These are phyloP conservation scores for Anaeromyces robustus DNA, from an alignment of 192 early-diverging fungal genomes.

Conservation along the genomic window DNA sequence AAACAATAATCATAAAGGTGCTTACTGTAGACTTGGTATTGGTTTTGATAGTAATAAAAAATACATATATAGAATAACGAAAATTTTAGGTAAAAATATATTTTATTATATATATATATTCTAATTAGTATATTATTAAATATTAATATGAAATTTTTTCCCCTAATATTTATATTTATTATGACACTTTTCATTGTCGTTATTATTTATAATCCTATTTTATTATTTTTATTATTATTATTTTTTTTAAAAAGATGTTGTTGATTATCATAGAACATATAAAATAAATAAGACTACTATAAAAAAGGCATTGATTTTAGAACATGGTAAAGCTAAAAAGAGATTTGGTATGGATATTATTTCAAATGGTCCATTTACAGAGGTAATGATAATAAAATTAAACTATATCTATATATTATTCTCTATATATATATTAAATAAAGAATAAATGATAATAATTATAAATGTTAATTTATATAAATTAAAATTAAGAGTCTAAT, in stretches of 20 bases:
- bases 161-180: too few relatives aligned
- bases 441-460: too few relatives aligned
- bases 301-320: conserved; percentile 45
- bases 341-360: conserved; percentile 59
- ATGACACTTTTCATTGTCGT: too few relatives aligned
- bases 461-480: too few relatives aligned
- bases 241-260: conserved; percentile 4
- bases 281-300: conserved; percentile 38
- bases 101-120: not conserved
- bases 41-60: conserved; percentile 36
- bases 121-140: not conserved
- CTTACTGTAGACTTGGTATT: conserved; percentile 46
- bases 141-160: too few relatives aligned
- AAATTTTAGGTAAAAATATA: conserved; percentile 18
- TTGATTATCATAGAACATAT: conserved; percentile 31
- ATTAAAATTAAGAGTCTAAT: too few relatives aligned
- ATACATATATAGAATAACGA: conserved; percentile 40
- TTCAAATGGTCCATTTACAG: conserved; percentile 52
- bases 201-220: not conserved
- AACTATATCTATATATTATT: not conserved
- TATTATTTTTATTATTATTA: conserved; percentile 5
- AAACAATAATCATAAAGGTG: too few relatives aligned
- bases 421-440: too few relatives aligned
- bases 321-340: conserved; percentile 51
- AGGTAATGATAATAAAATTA: conserved; percentile 14